Evolutionary conservation across 2,329 filamentous ascomycete genomes (phyloP), one percentile per base, ranked within the genome.

Genomic region (Nigrospora sphaerica): DNA sequence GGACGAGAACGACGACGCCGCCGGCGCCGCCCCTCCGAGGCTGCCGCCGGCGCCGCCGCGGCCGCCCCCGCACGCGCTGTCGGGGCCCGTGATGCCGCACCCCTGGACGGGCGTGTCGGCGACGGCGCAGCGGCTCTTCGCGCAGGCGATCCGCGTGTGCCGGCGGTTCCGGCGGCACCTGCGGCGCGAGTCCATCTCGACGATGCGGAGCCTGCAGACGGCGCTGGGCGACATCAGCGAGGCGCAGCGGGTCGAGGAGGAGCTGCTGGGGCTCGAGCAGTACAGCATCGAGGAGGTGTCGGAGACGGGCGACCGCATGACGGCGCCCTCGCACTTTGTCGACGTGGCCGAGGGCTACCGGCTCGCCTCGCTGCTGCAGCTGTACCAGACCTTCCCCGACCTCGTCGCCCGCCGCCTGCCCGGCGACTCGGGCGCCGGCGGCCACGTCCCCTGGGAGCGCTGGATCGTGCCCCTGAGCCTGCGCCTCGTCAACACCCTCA

Each of bases 71-170:
- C 33, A 32, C 6, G 45, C 43, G 3, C 16, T 31, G 12, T 34
- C 37, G 14, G 40, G 39, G 1, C 51, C 4, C 42, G 54, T 52
- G 31, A 41, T 32, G 11, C 58, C 61, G 2, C 67, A 70, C 46
- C 62, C 67, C 0, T 70, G 67, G 67, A 67, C 63, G 0, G 67
- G 67, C 0, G 60, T 68, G 5, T 68, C 67, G 0, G 57, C 62
- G 0, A 51, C 54, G 0, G 55, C 65, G 0, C 61, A 63, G 1
- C 57, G 57, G 1, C 48, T 69, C 1, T 62, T 69, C 9, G 61
- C 62, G 0, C 59, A 62, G n/a, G 60, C 61, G 0, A 57, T 69
- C 42, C 53, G 59, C 2, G 56, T 69, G 2, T 69, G 66, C 14
- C 62, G 67, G 2, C 57, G 58, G 6, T 67, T 64, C 4, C 58